These are phyloP conservation scores for Suillus plorans DNA, from an alignment of 768 basidiomycete species.

Conservation along the genomic window DNA sequence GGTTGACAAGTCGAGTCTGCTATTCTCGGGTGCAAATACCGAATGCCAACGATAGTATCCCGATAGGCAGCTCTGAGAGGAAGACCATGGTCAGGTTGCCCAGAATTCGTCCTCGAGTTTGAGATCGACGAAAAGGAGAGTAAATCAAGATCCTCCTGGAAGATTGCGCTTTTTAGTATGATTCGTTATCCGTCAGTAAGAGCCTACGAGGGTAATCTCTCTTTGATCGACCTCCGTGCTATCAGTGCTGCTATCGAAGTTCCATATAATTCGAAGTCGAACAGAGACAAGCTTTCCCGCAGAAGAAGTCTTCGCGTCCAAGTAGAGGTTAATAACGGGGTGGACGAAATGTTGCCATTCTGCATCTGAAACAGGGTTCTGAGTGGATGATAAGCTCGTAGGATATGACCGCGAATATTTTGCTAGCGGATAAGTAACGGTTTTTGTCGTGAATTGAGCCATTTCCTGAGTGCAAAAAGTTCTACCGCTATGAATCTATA, in stretches of 20 bases:
- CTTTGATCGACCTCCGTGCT: conserved; percentile 43
- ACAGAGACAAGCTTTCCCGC: conserved; percentile 59
- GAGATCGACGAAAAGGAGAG: conserved; percentile 59
- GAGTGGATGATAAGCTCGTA: conserved; percentile 12
- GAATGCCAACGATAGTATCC: conserved; percentile 69
- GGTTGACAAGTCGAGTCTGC: conserved; percentile 26
- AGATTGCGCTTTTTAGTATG: conserved; percentile 7
- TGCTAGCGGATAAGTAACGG: conserved; percentile 52
- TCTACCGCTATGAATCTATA: too few species aligned
- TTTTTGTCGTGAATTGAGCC: conserved; percentile 48
- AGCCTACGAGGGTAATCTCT: conserved; percentile 66
- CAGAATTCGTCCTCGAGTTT: conserved; percentile 26
- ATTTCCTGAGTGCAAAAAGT: too few species aligned
- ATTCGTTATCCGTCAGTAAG: conserved; percentile 12
- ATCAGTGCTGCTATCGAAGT: conserved; percentile 40
- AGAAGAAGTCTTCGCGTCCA: conserved; percentile 57
- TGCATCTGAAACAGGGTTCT: conserved; percentile 26
- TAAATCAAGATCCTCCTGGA: conserved; percentile 77
- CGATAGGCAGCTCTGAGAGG: conserved; percentile 83
- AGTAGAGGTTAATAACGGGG: conserved; percentile 58
- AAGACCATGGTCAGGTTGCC: conserved; percentile 48
- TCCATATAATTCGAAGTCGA: conserved; percentile 65
- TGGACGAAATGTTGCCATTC: conserved; percentile 84
- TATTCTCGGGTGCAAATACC: conserved; percentile 59
- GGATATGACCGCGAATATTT: conserved; percentile 75